phyloP scores from a whole-genome alignment of 495 filamentous ascomycete species.

The Darksidea phi region DNA sequence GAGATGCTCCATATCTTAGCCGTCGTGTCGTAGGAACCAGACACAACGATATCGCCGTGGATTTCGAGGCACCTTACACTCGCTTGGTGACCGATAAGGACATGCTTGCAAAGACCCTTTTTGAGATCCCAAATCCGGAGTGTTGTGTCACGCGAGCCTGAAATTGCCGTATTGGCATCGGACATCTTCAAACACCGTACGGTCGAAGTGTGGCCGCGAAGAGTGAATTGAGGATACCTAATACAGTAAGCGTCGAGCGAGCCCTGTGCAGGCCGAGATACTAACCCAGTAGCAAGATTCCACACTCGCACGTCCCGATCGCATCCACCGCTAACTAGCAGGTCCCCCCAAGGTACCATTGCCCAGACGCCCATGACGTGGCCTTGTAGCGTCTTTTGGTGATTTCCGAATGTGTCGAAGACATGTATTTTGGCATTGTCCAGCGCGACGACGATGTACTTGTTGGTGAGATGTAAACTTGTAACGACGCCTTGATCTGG shows the following conservation, averaged over 20 bases:
- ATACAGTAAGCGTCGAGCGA: background rate
- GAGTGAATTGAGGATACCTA: conserved; percentile 62
- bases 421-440: conserved; percentile 99
- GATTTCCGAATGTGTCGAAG: conserved; percentile 85
- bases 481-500: conserved; percentile 97
- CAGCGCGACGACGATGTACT: conserved; percentile 95
- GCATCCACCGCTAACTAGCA: conserved; percentile 92
- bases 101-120: conserved; percentile 80
- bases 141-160: conserved; percentile 92
- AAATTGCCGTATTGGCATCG: conserved; percentile 87
- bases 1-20: conserved; percentile 97
- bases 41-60: conserved; percentile 91
- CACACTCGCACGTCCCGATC: conserved; percentile 96
- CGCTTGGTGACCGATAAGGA: conserved; percentile 94
- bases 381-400: conserved; percentile 84
- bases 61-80: conserved; percentile 95
- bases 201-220: conserved; percentile 93
- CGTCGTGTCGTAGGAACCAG: conserved; percentile 94
- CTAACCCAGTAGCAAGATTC: conserved; percentile 92
- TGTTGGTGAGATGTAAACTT: conserved; percentile 86
- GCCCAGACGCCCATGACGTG: conserved; percentile 99
- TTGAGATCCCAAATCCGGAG: conserved; percentile 92
- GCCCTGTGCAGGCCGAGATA: conserved; percentile 32
- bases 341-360: conserved; percentile 98
- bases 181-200: conserved; percentile 98